These are phyloP conservation scores for Linaria vulgaris DNA, from an alignment of 257 asterid species.

Conservation along the genomic window DNA sequence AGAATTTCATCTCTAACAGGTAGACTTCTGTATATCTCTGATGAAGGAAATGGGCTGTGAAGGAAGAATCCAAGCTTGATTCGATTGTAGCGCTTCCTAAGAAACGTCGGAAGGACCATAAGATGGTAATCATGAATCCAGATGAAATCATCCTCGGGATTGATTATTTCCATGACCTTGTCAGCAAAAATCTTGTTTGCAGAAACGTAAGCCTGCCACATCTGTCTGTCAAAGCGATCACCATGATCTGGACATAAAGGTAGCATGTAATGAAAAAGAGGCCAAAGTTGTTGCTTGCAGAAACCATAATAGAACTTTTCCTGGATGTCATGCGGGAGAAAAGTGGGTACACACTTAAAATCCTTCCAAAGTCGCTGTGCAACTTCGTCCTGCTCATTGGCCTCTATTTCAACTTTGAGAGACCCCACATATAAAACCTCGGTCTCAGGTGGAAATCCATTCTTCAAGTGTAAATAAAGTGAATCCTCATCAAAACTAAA, in stretches of 20 bases:
- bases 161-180: slow-evolving; percentile 76
- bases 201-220: slow-evolving; percentile 86
- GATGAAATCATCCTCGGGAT: slow-evolving; percentile 80
- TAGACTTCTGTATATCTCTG: slow-evolving; percentile 84
- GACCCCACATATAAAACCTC: slow-evolving; percentile 84
- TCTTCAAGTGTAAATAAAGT: slow-evolving; percentile 67
- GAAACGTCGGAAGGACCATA: slow-evolving; percentile 83
- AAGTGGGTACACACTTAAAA: slow-evolving; percentile 79
- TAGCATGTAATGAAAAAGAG: slow-evolving; percentile 96
- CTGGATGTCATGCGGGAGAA: slow-evolving; percentile 70
- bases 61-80: slow-evolving; percentile 88
- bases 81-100: slow-evolving; percentile 80
- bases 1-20: slow-evolving; percentile 88
- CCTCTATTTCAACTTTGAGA: slow-evolving; percentile 74
- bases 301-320: slow-evolving; percentile 71
- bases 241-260: slow-evolving; percentile 91
- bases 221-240: slow-evolving; percentile 78
- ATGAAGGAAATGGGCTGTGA: slow-evolving; percentile 94
- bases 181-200: slow-evolving; percentile 88
- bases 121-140: slow-evolving; percentile 97
- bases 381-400: slow-evolving; percentile 78
- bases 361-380: slow-evolving; percentile 70
- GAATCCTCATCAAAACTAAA: slow-evolving; percentile 79
- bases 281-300: slow-evolving; percentile 93
- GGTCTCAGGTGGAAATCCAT: slow-evolving; percentile 71